Percentiles rank a stretch among this genome's conserved stretches.
Evolutionary conservation across 2,329 filamentous ascomycete species (phyloP).

Genomic region (Phaeoacremonium minimum): DNA sequence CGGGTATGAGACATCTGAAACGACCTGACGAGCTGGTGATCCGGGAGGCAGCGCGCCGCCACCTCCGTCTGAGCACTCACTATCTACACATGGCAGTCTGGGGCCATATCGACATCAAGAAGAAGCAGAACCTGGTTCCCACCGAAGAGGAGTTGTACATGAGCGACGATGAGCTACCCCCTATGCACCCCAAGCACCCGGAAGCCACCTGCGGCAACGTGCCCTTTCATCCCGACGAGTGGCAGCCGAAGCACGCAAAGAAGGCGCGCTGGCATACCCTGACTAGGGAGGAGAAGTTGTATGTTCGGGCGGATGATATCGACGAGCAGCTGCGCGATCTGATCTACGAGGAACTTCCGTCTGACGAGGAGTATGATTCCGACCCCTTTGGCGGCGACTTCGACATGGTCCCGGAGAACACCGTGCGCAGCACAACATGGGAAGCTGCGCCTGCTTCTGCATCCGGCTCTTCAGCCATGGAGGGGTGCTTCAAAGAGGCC

Average conservation of each 20-base stretch:
- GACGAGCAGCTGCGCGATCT: conserved; percentile 16
- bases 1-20: conserved; percentile 37
- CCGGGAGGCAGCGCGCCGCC: conserved; percentile 47
- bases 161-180: conserved; percentile 35
- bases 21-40: conserved; percentile 56
- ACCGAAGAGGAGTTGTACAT: conserved; percentile 47
- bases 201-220: conserved; percentile 25
- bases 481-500: too few species aligned
- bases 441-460: too few species aligned
- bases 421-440: too few species aligned
- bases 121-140: conserved; percentile 46
- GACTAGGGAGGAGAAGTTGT: conserved; percentile 25
- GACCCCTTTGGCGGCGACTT: neutral
- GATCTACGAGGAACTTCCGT: conserved; percentile 6
- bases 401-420: too few species aligned
- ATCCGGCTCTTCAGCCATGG: too few species aligned
- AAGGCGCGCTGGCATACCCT: conserved; percentile 39
- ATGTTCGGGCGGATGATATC: conserved; percentile 26
- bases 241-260: conserved; percentile 37
- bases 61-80: conserved; percentile 47
- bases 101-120: conserved; percentile 54
- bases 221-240: conserved; percentile 25
- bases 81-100: conserved; percentile 56
- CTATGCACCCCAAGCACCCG: conserved; percentile 9
- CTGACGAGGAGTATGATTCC: neutral